Conservation (phyloP, 305 asterid species). For the Fraxinus nigra region DNA sequence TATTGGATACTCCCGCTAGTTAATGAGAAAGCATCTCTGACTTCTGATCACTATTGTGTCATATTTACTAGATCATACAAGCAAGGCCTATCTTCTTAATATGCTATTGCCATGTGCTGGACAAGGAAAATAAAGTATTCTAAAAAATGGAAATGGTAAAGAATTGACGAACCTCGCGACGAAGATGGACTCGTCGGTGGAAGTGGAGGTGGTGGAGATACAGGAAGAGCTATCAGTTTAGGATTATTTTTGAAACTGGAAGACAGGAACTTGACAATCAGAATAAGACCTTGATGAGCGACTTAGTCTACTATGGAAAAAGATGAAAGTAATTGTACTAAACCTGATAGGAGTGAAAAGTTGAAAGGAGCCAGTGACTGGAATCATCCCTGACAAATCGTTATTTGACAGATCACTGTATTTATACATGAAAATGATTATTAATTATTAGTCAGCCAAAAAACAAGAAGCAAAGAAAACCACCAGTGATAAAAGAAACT, state of each 20-base stretch:
- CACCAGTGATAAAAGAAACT: conserved; percentile 10
- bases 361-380: conserved; percentile 83
- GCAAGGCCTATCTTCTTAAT: neutral
- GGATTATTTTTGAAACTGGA: conserved; percentile 66
- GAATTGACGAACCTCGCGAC: conserved; percentile 50
- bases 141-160: conserved; percentile 9
- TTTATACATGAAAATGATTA: conserved; percentile 21
- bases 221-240: conserved; percentile 47
- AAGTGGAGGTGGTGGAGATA: conserved; percentile 76
- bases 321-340: conserved; percentile 25
- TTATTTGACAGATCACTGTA: conserved; percentile 91
- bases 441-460: conserved; percentile 29
- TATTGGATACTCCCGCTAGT: neutral
- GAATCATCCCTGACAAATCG: conserved; percentile 56
- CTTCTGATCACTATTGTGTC: neutral
- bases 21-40: neutral
- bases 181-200: conserved; percentile 47
- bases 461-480: neutral
- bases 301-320: conserved; percentile 11
- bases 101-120: neutral
- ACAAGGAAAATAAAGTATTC: neutral
- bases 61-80: conserved; percentile 10
- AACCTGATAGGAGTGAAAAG: conserved; percentile 93
- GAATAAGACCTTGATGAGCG: conserved; percentile 23
- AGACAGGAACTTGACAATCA: conserved; percentile 25